A percentile compares a stretch with the other conserved stretches of the same genome.
Conservation (phyloP, 1,284 basidiomycete species). For the Phellinidium pouzarii region DNA sequence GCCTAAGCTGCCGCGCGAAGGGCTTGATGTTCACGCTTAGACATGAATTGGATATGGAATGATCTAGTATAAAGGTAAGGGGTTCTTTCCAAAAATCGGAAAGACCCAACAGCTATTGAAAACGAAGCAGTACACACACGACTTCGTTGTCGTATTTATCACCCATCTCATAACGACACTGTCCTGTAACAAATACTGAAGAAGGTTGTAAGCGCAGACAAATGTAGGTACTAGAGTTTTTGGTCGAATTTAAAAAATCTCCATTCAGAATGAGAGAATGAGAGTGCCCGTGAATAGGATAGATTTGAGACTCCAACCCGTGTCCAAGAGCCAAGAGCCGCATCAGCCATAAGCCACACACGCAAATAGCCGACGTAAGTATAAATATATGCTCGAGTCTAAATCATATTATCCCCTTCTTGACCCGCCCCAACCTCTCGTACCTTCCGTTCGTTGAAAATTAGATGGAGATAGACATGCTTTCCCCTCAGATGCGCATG, state of each 20-base stretch:
- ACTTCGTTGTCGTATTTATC: not conserved
- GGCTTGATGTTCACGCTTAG: conserved; percentile 43
- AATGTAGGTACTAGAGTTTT: not conserved
- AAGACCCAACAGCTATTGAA: not conserved
- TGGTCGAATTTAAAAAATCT: too few species aligned
- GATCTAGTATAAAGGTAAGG: not conserved
- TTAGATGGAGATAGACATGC: conserved; percentile 48
- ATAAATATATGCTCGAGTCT: not conserved
- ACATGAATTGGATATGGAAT: not conserved
- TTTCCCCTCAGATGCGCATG: conserved; percentile 34
- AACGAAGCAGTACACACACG: not conserved
- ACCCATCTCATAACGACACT: not conserved
- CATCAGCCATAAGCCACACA: not conserved
- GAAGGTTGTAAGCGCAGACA: not conserved
- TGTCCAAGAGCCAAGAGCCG: too few species aligned
- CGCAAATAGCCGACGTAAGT: not conserved
- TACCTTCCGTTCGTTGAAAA: not conserved
- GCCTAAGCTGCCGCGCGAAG: conserved; percentile 57
- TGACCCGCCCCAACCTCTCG: not conserved
- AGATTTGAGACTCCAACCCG: too few species aligned
- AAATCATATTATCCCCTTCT: too few species aligned
- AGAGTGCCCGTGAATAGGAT: too few species aligned
- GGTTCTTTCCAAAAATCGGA: not conserved
- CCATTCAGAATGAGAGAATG: too few species aligned
- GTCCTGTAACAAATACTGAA: not conserved